Evolutionary conservation across 192 early-diverging fungal species (phyloP).

Genomic region (Borealophlyctis nickersoniae): DNA sequence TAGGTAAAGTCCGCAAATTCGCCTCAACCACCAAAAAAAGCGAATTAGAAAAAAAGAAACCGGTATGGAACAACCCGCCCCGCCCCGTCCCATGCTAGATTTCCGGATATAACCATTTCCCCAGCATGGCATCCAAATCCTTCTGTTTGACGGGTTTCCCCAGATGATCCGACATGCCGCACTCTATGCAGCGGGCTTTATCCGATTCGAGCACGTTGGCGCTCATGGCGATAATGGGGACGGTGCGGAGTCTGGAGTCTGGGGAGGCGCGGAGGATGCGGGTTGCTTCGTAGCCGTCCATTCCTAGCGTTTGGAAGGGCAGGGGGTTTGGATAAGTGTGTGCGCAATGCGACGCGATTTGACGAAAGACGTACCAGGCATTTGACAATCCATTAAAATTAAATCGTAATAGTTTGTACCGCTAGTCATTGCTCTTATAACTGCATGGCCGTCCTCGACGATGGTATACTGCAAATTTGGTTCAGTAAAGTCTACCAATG

Average conservation of each 20-base stretch:
- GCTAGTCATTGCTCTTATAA: too few species aligned
- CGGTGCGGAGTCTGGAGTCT: background rate
- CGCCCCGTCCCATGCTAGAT: too few species aligned
- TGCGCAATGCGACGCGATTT: too few species aligned
- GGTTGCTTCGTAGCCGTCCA: slow-evolving; percentile 1
- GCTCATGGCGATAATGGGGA: background rate
- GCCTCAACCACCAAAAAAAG: too few species aligned
- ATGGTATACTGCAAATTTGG: background rate
- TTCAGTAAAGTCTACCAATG: too few species aligned
- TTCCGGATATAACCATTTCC: background rate
- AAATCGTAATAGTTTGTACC: too few species aligned
- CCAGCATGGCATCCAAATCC: slow-evolving; percentile 1
- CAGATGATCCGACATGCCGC: slow-evolving; percentile 18
- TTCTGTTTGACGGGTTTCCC: slow-evolving; percentile 16
- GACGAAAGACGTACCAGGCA: slow-evolving; percentile 21
- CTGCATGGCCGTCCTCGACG: too few species aligned
- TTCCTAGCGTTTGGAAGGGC: too few species aligned
- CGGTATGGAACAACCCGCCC: too few species aligned
- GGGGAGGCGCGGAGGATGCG: background rate
- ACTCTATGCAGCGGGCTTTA: slow-evolving; percentile 1
- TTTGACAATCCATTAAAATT: slow-evolving; percentile 17
- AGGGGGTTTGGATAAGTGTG: too few species aligned
- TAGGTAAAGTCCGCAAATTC: too few species aligned
- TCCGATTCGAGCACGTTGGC: background rate
- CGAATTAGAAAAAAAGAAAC: too few species aligned